Conservation (phyloP, 2,329 filamentous ascomycete species). For the Fusarium lateritium region DNA sequence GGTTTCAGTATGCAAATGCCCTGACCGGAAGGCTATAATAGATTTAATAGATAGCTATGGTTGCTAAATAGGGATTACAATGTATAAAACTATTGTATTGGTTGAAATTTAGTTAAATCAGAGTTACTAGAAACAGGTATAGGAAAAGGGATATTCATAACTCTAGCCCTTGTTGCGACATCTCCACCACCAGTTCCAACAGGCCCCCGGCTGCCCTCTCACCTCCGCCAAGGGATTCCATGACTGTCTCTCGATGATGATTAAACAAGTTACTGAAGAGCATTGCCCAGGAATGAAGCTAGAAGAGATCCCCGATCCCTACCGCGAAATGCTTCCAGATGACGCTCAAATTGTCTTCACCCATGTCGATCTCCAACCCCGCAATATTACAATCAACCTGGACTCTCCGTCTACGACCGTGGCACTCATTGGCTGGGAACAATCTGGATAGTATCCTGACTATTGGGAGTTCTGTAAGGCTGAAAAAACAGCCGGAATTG, state of each 20-base stretch:
- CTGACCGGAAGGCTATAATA: too few relatives aligned
- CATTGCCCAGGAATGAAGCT: neutral
- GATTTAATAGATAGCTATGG: too few relatives aligned
- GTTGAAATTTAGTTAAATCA: too few relatives aligned
- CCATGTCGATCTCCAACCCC: constrained; percentile 22
- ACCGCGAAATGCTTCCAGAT: neutral
- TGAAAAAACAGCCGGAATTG: neutral
- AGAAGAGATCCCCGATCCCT: constrained; percentile 11
- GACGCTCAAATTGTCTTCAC: constrained; percentile 12
- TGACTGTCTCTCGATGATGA: constrained; percentile 17
- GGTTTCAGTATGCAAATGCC: too few relatives aligned
- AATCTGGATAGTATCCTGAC: constrained; percentile 36
- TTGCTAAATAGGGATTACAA: too few relatives aligned
- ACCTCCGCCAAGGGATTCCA: constrained; percentile 16
- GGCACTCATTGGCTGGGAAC: constrained; percentile 35
- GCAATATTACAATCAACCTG: constrained; percentile 24
- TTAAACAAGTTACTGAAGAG: neutral
- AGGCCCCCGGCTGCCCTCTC: too few relatives aligned
- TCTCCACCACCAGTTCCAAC: too few relatives aligned
- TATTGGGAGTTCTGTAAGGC: constrained; percentile 44
- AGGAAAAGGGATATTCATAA: too few relatives aligned
- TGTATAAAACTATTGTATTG: too few relatives aligned
- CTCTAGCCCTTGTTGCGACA: too few relatives aligned
- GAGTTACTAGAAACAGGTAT: too few relatives aligned
- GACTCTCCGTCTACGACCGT: neutral